Base-by-base conservation (phyloP, 208 protist species). In the Naegleria lovaniensis region DNA sequence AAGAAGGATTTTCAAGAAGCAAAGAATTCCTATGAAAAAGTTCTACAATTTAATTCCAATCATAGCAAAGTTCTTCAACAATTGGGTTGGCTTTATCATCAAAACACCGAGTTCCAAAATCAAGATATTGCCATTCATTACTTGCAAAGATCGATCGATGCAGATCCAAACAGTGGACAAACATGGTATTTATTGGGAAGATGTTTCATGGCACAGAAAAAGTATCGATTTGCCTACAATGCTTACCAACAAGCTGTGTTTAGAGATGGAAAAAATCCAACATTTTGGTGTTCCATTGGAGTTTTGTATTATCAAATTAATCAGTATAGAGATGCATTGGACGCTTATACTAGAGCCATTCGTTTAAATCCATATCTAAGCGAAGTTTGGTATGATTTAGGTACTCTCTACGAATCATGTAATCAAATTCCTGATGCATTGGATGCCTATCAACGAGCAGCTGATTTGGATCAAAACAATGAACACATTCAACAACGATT, bases 281-380 rank as follows among this genome's bases (percentile, higher is more conserved):
- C 93, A 22, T 94, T 96, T 88, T 96, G 95, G 95, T 96, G 94
- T 83, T 95, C 93, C 0, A 96, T 96, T 87, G 95, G 95, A 84
- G 92, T 96, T 25, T 91, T 96, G 19, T 96, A 96, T 84, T 96
- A 94, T 90, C 93, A 95, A 84, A 95, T 95, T 85, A 48, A 51
- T 33, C 67, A 93, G 88, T 96, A 95, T 89, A 91, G 93, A 16
- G 94, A 96, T 90, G 95, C 95, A 25, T 90, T 96, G 1, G 94
- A 96, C 85, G 94, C 94, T 11, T 96, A 96, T 90, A 94, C 84
- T 11, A 85, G 93, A 40, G 94, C 95, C 0, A 95, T 96, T 55
- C 85, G 93, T n/a, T 90, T 96, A 13, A 94, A 96, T 84, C 94
- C 94, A 75, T 94, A 91, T 55, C 38, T 96, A 0, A 90, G 36